Base-by-base conservation (phyloP, 257 asterid species). In the Petrea volubilis region DNA sequence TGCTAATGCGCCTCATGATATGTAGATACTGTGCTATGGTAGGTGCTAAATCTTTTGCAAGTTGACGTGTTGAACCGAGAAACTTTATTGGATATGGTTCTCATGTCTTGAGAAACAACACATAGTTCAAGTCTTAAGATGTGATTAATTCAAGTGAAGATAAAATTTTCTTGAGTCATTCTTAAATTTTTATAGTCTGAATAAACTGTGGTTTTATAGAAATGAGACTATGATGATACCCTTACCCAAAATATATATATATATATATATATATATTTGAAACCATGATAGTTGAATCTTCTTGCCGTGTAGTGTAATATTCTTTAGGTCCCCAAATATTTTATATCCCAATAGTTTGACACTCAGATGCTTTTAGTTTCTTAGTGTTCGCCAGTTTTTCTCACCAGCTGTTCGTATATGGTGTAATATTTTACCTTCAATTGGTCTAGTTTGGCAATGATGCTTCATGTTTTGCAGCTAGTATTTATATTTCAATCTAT, bases 191-290 rank as follows among this genome's bases (percentile, higher is more conserved):
- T 12, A 34, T 31, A 20, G 46, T 25, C 50, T 11, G 27, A 36
- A 44, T 25, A 21, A 15, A 36, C 25, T 2, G 31, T 25, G 67
- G 44, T 40, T 43, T 51, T 1, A 38, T 17, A 33, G 43, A 56
- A 72, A 67, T 73, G 78, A 76, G 67, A 64, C 43, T 72, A 59
- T 64, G 70, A 15, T 57, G 49, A 10, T 13, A 44, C 5, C 8
- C 55, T 13, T 62, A 2, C 62, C 43, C 67, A n/a, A n/a, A n/a
- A n/a, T n/a, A n/a, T n/a, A n/a, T n/a, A n/a, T n/a, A n/a, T n/a
- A n/a, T n/a, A n/a, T n/a, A n/a, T 52, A 52, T 68, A 64, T 41
- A 34, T 27, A 38, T 56, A 76, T 68, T 25, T 47, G 55, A 60
- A n/a, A n/a, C n/a, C 70, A 14, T 33, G 14, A 52, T 61, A 66